Conservation (phyloP, 208 protist genomes). For the Leishmania tarentolae region DNA sequence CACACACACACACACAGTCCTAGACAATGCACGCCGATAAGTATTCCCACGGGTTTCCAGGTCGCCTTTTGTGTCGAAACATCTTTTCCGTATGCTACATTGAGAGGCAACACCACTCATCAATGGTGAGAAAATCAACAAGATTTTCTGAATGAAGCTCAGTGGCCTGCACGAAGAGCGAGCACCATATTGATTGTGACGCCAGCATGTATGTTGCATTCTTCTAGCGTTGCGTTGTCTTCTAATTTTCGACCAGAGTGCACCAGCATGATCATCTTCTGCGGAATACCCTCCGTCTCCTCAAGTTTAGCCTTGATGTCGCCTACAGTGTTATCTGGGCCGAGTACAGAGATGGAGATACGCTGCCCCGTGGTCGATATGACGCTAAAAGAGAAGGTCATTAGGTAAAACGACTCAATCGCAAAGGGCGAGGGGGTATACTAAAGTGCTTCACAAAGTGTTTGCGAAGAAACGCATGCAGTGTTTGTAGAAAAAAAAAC, state of each 20-base stretch:
- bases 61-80: neutral
- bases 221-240: conserved; percentile 61
- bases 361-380: conserved; percentile 69
- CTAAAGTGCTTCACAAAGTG: neutral
- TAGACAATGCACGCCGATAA: neutral
- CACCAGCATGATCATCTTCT: conserved; percentile 83
- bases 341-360: conserved; percentile 72
- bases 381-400: conserved; percentile 71
- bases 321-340: conserved; percentile 73
- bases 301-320: conserved; percentile 84
- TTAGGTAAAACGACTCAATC: conserved; percentile 3
- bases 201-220: conserved; percentile 69
- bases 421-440: neutral
- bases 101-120: neutral
- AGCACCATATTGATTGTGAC: conserved; percentile 81
- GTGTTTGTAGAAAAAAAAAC: neutral
- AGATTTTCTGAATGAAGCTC: neutral
- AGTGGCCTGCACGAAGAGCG: conserved; percentile 57
- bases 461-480: neutral
- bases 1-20: no score
- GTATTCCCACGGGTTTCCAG: neutral
- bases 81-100: neutral
- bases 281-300: conserved; percentile 78
- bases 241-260: conserved; percentile 74
- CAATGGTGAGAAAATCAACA: neutral